Evolutionary conservation across 208 protist species (phyloP).

Genomic region (Crithidia bombi): DNA sequence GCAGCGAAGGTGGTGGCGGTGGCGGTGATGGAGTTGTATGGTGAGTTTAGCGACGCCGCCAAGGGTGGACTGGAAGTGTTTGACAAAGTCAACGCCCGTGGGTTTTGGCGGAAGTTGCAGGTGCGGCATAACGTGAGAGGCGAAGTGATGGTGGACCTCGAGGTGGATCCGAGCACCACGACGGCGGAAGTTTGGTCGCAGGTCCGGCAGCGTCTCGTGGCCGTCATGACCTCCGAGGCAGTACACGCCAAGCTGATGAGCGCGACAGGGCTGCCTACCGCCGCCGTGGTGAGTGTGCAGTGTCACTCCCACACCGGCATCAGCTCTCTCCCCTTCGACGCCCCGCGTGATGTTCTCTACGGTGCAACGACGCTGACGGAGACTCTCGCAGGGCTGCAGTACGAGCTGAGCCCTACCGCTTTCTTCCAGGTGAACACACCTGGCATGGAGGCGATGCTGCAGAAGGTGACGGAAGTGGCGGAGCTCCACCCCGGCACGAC

Average conservation of each 20-base stretch:
- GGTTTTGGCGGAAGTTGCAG: slow-evolving; percentile 93
- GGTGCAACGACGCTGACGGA: slow-evolving; percentile 77
- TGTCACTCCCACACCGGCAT: slow-evolving; percentile 85
- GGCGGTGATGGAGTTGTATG: slow-evolving; percentile 53
- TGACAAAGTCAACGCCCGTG: slow-evolving; percentile 74
- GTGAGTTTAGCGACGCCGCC: slow-evolving; percentile 35
- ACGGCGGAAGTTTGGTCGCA: slow-evolving; percentile 35
- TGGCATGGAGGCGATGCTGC: slow-evolving; percentile 88
- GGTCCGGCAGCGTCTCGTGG: slow-evolving; percentile 52
- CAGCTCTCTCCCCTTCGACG: slow-evolving; percentile 54
- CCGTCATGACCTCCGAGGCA: slow-evolving; percentile 25
- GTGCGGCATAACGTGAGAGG: slow-evolving; percentile 88
- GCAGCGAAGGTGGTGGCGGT: slow-evolving; percentile 60
- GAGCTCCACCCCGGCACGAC: slow-evolving; percentile 60
- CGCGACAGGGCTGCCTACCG: slow-evolving; percentile 31
- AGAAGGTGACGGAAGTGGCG: slow-evolving; percentile 67
- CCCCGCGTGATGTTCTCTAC: slow-evolving; percentile 63
- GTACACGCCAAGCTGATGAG: slow-evolving; percentile 32
- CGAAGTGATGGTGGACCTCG: slow-evolving; percentile 85
- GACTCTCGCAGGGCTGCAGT: slow-evolving; percentile 70
- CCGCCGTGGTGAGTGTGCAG: slow-evolving; percentile 69
- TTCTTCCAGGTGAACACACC: slow-evolving; percentile 97
- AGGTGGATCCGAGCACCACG: slow-evolving; percentile 55
- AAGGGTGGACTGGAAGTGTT: slow-evolving; percentile 58
- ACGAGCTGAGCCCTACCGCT: slow-evolving; percentile 90